Percentiles rank a stretch among this genome's conserved stretches.
Conservation (phyloP, 2,329 filamentous ascomycete species). For the Aspergillus aculeatus region DNA sequence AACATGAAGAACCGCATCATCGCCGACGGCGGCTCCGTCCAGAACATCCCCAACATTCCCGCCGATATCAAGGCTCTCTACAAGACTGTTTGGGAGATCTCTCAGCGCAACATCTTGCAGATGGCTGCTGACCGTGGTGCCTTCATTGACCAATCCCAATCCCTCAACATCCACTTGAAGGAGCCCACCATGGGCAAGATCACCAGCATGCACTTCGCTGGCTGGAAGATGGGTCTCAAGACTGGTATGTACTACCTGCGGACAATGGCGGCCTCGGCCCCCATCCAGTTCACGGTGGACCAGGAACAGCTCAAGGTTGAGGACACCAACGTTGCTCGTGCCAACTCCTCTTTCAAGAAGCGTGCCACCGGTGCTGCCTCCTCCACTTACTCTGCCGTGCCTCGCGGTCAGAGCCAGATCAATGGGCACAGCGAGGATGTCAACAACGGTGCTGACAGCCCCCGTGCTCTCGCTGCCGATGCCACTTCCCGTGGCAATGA, state of each 20-base stretch:
- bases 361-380: constrained; percentile 60
- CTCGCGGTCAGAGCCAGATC: constrained; percentile 65
- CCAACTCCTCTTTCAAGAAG: constrained; percentile 64
- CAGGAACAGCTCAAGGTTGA: constrained; percentile 88
- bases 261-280: constrained; percentile 92
- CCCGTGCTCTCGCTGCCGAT: constrained; percentile 61
- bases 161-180: constrained; percentile 99
- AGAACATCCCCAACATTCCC: constrained; percentile 95
- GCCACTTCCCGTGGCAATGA: constrained; percentile 54
- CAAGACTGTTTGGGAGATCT: constrained; percentile 99
- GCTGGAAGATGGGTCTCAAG: constrained; percentile 99
- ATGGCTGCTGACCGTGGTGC: constrained; percentile 98
- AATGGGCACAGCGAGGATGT: constrained; percentile 52
- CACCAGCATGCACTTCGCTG: constrained; percentile 98
- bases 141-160: constrained; percentile 98
- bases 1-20: constrained; percentile 99
- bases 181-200: constrained; percentile 99
- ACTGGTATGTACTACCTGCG: constrained; percentile 99
- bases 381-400: constrained; percentile 59
- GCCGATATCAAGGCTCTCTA: constrained; percentile 94
- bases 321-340: constrained; percentile 73
- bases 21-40: constrained; percentile 89
- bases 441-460: constrained; percentile 14
- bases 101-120: constrained; percentile 89
- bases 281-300: constrained; percentile 98